Evolutionary conservation across 164 flowering plant species (phyloP).

Genomic region (Aristolochia californica): DNA sequence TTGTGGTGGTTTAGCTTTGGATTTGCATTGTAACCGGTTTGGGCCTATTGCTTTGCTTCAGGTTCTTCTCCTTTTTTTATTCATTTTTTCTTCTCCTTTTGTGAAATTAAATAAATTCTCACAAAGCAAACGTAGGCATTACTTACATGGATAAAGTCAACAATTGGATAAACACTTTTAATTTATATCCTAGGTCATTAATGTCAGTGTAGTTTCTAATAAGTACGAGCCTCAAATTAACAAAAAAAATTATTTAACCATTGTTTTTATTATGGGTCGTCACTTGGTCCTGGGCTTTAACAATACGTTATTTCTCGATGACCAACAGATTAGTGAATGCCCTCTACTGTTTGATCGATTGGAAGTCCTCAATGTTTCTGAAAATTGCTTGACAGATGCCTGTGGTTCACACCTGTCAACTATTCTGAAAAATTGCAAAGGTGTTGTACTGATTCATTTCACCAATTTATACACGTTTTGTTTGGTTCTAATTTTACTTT

Average conservation of each 20-base stretch:
- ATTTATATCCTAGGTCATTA: too few relatives aligned
- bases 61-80: slow-evolving; percentile 24
- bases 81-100: not conserved
- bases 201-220: too few relatives aligned
- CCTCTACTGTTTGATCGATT: slow-evolving; percentile 67
- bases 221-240: too few relatives aligned
- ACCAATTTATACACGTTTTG: not conserved
- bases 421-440: slow-evolving; percentile 67
- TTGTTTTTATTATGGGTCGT: not conserved
- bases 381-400: slow-evolving; percentile 90
- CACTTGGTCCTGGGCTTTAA: not conserved
- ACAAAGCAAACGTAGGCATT: too few relatives aligned
- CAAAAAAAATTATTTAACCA: not conserved
- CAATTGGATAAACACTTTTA: too few relatives aligned
- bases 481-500: not conserved
- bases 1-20: slow-evolving; percentile 76
- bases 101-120: too few relatives aligned
- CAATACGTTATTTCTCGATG: slow-evolving; percentile 1
- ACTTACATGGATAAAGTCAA: too few relatives aligned
- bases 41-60: slow-evolving; percentile 91
- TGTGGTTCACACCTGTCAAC: slow-evolving; percentile 80
- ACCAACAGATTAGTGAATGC: slow-evolving; percentile 79
- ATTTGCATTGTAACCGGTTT: slow-evolving; percentile 82
- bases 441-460: slow-evolving; percentile 18
- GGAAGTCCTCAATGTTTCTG: slow-evolving; percentile 89